These are phyloP conservation scores for Trichosporon inkin DNA, from an alignment of 1,284 basidiomycete species.

Conservation along the genomic window DNA sequence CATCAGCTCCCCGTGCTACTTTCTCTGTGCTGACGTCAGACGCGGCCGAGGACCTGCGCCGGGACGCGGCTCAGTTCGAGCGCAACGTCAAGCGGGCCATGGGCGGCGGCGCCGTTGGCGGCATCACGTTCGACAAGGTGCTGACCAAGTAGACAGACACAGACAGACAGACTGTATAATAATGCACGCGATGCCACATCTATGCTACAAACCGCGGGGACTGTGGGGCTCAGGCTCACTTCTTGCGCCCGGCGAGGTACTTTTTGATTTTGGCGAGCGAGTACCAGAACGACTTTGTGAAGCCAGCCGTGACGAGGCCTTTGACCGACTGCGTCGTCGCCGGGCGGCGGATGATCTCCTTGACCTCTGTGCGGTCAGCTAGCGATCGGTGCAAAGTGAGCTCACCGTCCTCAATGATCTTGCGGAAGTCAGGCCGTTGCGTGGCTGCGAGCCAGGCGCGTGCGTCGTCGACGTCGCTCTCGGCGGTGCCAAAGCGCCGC, in stretches of 20 bases:
- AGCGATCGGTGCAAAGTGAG: not conserved
- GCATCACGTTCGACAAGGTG: constrained; percentile 73
- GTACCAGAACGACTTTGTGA: constrained; percentile 73
- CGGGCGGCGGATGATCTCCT: constrained; percentile 71
- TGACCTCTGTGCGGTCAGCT: constrained; percentile 59
- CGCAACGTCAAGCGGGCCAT: constrained; percentile 78
- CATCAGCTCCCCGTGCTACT: too few species aligned
- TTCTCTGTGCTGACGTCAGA: constrained; percentile 58
- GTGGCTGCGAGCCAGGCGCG: constrained; percentile 72
- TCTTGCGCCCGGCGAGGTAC: constrained; percentile 59
- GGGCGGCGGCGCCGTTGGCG: constrained; percentile 70
- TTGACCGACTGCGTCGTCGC: constrained; percentile 81
- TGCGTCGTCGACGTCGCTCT: constrained; percentile 56
- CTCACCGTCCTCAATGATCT: constrained; percentile 61
- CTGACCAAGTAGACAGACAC: constrained; percentile 36
- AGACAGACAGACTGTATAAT: constrained; percentile 14
- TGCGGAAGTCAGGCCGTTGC: constrained; percentile 59
- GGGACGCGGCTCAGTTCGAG: constrained; percentile 73
- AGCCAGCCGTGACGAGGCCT: constrained; percentile 76
- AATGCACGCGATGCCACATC: constrained; percentile 5
- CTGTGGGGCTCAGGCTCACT: not conserved
- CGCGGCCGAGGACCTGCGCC: constrained; percentile 87
- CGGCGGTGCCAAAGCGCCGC: constrained; percentile 17
- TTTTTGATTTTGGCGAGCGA: constrained; percentile 71
- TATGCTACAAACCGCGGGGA: not conserved